phyloP scores from a whole-genome alignment of 2,329 filamentous ascomycete genomes.

The Cladophialophora chaetospira region DNA sequence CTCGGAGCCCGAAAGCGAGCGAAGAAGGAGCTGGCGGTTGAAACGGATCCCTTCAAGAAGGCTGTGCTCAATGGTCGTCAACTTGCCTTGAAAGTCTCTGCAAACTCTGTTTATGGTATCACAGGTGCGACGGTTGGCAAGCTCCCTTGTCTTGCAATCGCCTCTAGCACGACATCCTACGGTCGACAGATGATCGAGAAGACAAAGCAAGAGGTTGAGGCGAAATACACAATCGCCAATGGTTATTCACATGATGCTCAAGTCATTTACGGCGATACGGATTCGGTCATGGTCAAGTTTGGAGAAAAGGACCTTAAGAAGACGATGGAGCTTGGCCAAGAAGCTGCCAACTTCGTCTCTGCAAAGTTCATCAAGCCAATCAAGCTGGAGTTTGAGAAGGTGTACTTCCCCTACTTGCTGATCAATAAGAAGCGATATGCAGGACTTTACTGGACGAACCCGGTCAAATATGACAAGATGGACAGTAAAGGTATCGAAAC shows the following conservation, averaged over 20 bases:
- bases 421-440: slow-evolving; percentile 99
- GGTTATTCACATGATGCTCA: slow-evolving; percentile 93
- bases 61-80: slow-evolving; percentile 97
- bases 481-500: slow-evolving; percentile 99
- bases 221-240: slow-evolving; percentile 85
- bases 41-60: slow-evolving; percentile 96
- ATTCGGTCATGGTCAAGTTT: slow-evolving; percentile 99
- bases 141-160: slow-evolving; percentile 89
- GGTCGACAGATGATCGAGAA: slow-evolving; percentile 99
- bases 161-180: slow-evolving; percentile 94
- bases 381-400: slow-evolving; percentile 98
- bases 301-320: slow-evolving; percentile 83
- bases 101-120: slow-evolving; percentile 96
- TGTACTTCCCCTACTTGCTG: slow-evolving; percentile 94
- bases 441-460: slow-evolving; percentile 94
- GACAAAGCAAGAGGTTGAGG: slow-evolving; percentile 94
- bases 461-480: slow-evolving; percentile 98
- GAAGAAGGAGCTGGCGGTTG: slow-evolving; percentile 82
- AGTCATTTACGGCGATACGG: slow-evolving; percentile 98
- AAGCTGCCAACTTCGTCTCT: slow-evolving; percentile 86
- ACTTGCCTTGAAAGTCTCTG: slow-evolving; percentile 91
- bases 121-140: slow-evolving; percentile 97
- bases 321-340: slow-evolving; percentile 92
- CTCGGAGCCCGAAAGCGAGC: slow-evolving; percentile 90
- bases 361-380: slow-evolving; percentile 94